Evolutionary conservation across 805 yeast species (phyloP), one percentile per base, ranked within the genome.

Genomic region (Metschnikowia orientalis): DNA sequence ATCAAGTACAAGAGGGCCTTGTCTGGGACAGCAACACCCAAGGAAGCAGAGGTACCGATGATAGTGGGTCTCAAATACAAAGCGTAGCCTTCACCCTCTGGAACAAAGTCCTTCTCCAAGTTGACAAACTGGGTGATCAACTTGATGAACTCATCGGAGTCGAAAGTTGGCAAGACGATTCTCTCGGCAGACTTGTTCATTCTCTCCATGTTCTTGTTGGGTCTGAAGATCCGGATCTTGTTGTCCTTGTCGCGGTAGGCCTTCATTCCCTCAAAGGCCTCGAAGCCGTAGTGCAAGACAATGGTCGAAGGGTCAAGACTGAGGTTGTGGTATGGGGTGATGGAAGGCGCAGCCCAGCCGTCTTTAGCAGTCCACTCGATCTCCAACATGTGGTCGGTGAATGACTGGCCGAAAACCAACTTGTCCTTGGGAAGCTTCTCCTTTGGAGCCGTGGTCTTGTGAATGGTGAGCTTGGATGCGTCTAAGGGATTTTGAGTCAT

Each of bases 221-320:
- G 85, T 61, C 98, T 78, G 73, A 90, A 90, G 56, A 90, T 70
- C 53, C 95, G 75, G 54, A 88, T 51, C 50, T 41, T 79, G 49
- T 50, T 42, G 82, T 45, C 23, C 16, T 44, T 24, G 54, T 74
- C 83, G 41, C 63, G 63, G 73, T 89, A 90, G 9, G 97, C 97
- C 69, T 90, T 90, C 67, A 90, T 70, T 46, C 98, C 98, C 68
- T 90, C 98, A 48, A 90, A 92, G 40, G 90, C 74, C 61, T 87
- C 95, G 54, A 92, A 90, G 4, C 95, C 90, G 54, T 90, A 90
- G 69, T 90, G 98, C 66, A 90, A 79, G 20, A 89, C 97, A 57
- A 84, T 76, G 12, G 92, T 66, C 13, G 95, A 79, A 17, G 98
- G 98, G 53, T 89, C 96, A 38, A 90, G 60, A 11, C 69, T 51